These are phyloP conservation scores for Calycina herbarum DNA, from an alignment of 2,329 filamentous ascomycete genomes.

Conservation along the genomic window DNA sequence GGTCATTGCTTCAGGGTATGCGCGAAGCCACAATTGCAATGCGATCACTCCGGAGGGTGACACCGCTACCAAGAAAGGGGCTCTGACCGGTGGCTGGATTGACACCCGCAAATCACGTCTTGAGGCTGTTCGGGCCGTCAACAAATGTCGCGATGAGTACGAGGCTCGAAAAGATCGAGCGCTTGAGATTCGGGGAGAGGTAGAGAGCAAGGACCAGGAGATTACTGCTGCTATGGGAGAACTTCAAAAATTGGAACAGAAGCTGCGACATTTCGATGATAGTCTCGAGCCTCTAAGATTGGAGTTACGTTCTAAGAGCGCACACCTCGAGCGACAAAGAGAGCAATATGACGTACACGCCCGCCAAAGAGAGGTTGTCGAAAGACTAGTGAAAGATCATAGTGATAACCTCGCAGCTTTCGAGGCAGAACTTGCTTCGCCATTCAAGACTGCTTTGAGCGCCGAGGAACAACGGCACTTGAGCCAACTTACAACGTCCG, in stretches of 20 bases:
- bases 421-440: constrained; percentile 76
- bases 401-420: constrained; percentile 74
- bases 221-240: constrained; percentile 86
- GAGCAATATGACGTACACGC: constrained; percentile 72
- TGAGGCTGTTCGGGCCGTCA: constrained; percentile 76
- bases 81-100: constrained; percentile 91
- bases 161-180: constrained; percentile 66
- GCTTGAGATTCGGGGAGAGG: constrained; percentile 64
- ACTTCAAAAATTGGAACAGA: constrained; percentile 78
- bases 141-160: constrained; percentile 72
- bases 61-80: constrained; percentile 91
- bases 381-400: constrained; percentile 73
- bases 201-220: constrained; percentile 81
- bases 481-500: constrained; percentile 65
- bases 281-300: constrained; percentile 78
- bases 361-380: constrained; percentile 65
- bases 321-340: constrained; percentile 70
- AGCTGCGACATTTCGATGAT: constrained; percentile 73
- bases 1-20: constrained; percentile 84
- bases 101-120: constrained; percentile 83
- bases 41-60: constrained; percentile 95
- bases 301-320: constrained; percentile 74
- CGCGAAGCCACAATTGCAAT: constrained; percentile 85
- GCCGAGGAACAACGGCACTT: constrained; percentile 80
- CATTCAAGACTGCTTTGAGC: constrained; percentile 90